Evolutionary conservation across 2,329 filamentous ascomycete species (phyloP), one percentile per base, ranked within the genome.

Genomic region (Diaporthe australafricana): DNA sequence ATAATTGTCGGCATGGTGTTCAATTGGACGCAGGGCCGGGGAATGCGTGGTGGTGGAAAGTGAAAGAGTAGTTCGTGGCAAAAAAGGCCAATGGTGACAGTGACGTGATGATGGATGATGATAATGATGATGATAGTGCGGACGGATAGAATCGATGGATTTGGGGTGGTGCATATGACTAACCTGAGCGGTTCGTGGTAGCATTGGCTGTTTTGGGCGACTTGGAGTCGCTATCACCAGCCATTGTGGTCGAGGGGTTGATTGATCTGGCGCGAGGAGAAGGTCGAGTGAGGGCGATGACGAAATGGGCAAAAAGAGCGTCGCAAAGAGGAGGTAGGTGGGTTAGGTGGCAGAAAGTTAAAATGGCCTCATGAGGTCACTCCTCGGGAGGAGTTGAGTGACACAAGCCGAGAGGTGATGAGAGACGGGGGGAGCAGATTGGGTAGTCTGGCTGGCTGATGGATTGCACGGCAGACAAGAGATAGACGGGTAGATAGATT

Each of bases 171-270:
- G 67, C 30, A 62, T 30, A 60, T 70, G 65, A 73, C 72, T 72
- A 72, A 73, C 72, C 72, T 66, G 66, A 17, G 27, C 72, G 70
- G 52, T 68, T 68, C 55, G 70, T 71, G 50, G 65, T 56, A 67
- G 72, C 60, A 79, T 79, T 83, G 74, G 83, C 79, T 72, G 82
- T 83, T 78, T 84, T 85, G 75, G 86, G 86, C 76, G 86, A 87
- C 80, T 85, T 86, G 75, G 84, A 84, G 77, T 83, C 81, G 80
- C 80, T 83, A 62, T 72, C 72, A 35, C 72, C 70, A 70, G 72
- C 72, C 72, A 73, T 73, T 62, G 70, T 73, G 72, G 57, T 60
- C 42, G 47, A 35, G 25, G 42, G 40, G 27, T 45, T 57, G 35
- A 20, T 40, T 60, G 42, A 65, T 65, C 45, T 50, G 60, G 60